phyloP scores from a whole-genome alignment of 306 rosid genomes.

The Alnus glutinosa region DNA sequence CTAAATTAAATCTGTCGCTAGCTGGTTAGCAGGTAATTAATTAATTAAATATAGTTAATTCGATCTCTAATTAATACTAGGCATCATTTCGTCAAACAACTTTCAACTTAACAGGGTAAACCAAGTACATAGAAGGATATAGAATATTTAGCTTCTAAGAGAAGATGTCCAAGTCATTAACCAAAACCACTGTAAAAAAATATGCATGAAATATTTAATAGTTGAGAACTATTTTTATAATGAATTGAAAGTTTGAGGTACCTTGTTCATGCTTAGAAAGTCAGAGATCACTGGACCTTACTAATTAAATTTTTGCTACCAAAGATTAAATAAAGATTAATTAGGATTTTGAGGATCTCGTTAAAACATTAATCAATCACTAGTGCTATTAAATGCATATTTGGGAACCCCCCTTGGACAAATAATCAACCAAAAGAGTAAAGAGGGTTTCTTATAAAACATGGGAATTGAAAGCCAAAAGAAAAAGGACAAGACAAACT shows the following conservation, averaged over 20 bases:
- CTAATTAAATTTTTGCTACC: neutral
- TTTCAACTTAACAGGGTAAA: neutral
- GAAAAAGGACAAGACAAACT: conserved; percentile 26
- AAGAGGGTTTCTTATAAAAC: conserved; percentile 29
- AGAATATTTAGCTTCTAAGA: no score
- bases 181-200: no score
- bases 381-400: neutral
- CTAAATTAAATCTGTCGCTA: neutral
- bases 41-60: neutral
- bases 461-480: conserved; percentile 17
- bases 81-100: neutral
- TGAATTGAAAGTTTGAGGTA: neutral
- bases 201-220: no score
- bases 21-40: no score
- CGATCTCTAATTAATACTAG: neutral
- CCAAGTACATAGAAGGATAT: no score
- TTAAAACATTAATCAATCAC: neutral
- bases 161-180: no score
- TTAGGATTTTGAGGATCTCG: neutral
- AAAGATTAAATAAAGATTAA: conserved; percentile 4
- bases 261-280: neutral
- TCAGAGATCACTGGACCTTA: neutral
- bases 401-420: conserved; percentile 26
- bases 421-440: conserved; percentile 34
- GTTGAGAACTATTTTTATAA: neutral